These are phyloP conservation scores for Backusella tarrabulga DNA, from an alignment of 192 early-diverging fungal species.

Conservation along the genomic window DNA sequence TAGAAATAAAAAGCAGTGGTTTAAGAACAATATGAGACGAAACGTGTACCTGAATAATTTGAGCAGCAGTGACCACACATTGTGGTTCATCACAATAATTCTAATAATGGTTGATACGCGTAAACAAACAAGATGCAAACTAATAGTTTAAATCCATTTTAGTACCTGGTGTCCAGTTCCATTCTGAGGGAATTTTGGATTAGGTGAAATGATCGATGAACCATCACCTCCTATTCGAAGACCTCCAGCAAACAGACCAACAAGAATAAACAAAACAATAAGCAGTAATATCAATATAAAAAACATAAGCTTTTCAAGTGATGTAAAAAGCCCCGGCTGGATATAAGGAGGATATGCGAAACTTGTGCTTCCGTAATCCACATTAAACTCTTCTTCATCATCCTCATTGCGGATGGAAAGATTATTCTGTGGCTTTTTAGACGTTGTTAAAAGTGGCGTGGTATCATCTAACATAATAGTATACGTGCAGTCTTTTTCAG, in stretches of 20 bases:
- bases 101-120: neutral
- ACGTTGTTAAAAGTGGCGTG: neutral
- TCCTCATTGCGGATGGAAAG: neutral
- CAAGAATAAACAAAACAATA: constrained; percentile 28
- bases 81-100: constrained; percentile 49
- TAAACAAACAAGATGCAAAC: neutral
- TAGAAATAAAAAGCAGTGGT: neutral
- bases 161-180: constrained; percentile 10
- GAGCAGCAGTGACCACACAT: constrained; percentile 59
- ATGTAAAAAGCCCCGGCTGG: constrained; percentile 34
- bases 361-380: constrained; percentile 22
- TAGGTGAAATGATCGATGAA: constrained; percentile 11
- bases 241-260: constrained; percentile 30
- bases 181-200: constrained; percentile 8
- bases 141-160: neutral
- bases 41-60: constrained; percentile 41
- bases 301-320: constrained; percentile 36
- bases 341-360: constrained; percentile 27
- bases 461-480: neutral
- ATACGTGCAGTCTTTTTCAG: neutral
- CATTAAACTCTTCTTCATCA: neutral
- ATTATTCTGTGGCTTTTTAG: neutral
- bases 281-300: constrained; percentile 23
- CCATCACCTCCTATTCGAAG: constrained; percentile 7
- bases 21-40: neutral